These are phyloP conservation scores for Butyriboletus loyo DNA, from an alignment of 768 basidiomycete genomes.

Conservation along the genomic window DNA sequence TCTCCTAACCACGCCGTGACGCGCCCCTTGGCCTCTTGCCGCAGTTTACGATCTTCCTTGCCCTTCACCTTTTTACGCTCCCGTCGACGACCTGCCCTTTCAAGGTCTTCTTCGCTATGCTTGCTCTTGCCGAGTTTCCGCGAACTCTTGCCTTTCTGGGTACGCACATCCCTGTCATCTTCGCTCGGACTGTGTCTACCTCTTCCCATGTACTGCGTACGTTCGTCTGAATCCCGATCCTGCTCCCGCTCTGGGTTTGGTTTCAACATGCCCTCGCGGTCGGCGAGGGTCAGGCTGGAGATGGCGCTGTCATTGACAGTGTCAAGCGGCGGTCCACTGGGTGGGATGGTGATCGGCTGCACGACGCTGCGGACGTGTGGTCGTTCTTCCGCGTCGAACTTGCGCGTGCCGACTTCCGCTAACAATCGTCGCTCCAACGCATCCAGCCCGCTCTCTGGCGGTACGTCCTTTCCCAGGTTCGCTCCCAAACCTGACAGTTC, in stretches of 20 bases:
- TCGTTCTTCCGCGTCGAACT: slow-evolving; percentile 28
- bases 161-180: slow-evolving; percentile 30
- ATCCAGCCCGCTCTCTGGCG: slow-evolving; percentile 59
- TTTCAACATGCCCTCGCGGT: slow-evolving; percentile 21
- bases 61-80: slow-evolving; percentile 32
- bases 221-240: slow-evolving; percentile 33
- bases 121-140: slow-evolving; percentile 24
- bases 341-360: slow-evolving; percentile 39
- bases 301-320: slow-evolving; percentile 45
- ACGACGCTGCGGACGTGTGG: slow-evolving; percentile 39
- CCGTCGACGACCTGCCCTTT: slow-evolving; percentile 20
- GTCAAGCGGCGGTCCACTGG: slow-evolving; percentile 22
- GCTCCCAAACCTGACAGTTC: slow-evolving; percentile 25
- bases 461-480: slow-evolving; percentile 18
- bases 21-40: slow-evolving; percentile 58
- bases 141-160: slow-evolving; percentile 27
- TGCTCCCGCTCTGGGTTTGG: slow-evolving; percentile 20
- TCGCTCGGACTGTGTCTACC: slow-evolving; percentile 27
- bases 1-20: slow-evolving; percentile 77
- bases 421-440: slow-evolving; percentile 67
- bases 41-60: slow-evolving; percentile 37
- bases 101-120: slow-evolving; percentile 28
- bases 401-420: slow-evolving; percentile 70
- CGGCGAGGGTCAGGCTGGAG: slow-evolving; percentile 43
- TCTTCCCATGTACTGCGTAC: slow-evolving; percentile 28